These are phyloP conservation scores for Laetiporus sulphureus DNA, from an alignment of 1,284 basidiomycete genomes.

Conservation along the genomic window DNA sequence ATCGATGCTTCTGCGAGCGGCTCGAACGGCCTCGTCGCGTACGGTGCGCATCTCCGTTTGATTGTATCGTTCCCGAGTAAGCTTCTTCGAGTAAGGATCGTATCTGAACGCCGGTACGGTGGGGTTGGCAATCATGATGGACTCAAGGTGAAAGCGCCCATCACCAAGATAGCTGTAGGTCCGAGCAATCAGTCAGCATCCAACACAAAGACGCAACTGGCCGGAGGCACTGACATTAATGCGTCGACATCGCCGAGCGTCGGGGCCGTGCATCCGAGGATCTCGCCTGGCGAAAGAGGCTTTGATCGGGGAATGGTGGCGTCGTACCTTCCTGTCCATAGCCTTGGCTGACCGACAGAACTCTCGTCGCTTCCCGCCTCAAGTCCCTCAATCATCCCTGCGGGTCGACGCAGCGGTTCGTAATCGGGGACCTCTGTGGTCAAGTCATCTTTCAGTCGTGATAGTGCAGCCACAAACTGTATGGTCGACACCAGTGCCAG, in stretches of 20 bases:
- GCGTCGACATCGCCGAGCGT: conserved; percentile 77
- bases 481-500: conserved; percentile 92
- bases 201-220: neutral
- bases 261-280: conserved; percentile 96
- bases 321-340: conserved; percentile 69
- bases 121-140: conserved; percentile 99
- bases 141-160: conserved; percentile 96
- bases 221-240: conserved; percentile 55
- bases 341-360: conserved; percentile 15
- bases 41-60: conserved; percentile 82
- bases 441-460: conserved; percentile 79
- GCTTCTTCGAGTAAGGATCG: conserved; percentile 97
- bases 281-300: conserved; percentile 94
- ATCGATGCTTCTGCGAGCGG: conserved; percentile 61
- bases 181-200: conserved; percentile 1
- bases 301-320: conserved; percentile 84
- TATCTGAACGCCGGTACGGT: conserved; percentile 95
- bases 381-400: conserved; percentile 12
- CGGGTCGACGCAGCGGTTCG: conserved; percentile 6
- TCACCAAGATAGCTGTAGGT: conserved; percentile 86
- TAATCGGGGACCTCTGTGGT: conserved; percentile 29
- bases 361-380: conserved; percentile 1
- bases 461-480: conserved; percentile 89
- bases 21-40: conserved; percentile 73
- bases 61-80: conserved; percentile 90